Conservation (phyloP, 1,284 basidiomycete genomes). For the Papiliotrema flavescens region DNA sequence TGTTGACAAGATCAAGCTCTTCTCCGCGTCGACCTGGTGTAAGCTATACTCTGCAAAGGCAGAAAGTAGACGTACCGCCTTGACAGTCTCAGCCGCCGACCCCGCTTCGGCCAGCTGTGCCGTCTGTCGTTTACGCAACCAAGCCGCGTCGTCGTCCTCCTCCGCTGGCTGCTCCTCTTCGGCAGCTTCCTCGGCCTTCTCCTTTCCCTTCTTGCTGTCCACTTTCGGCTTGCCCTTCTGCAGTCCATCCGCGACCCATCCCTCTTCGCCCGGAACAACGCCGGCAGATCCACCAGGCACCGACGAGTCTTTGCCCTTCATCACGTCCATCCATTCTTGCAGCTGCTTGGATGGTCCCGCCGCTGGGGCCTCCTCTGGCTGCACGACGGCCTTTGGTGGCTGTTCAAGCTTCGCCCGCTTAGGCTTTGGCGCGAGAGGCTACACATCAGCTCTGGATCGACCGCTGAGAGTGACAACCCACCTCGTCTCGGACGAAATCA, state of each 20-base stretch:
- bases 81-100: slow-evolving; percentile 12
- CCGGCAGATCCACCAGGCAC: slow-evolving; percentile 38
- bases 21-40: slow-evolving; percentile 45
- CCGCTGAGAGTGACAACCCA: slow-evolving; percentile 25
- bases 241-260: slow-evolving; percentile 32
- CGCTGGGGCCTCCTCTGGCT: slow-evolving; percentile 27
- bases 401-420: slow-evolving; percentile 12
- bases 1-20: slow-evolving; percentile 66
- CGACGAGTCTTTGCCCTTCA: slow-evolving; percentile 50
- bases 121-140: slow-evolving; percentile 57
- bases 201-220: slow-evolving; percentile 67
- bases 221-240: slow-evolving; percentile 50
- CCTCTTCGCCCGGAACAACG: slow-evolving; percentile 29
- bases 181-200: slow-evolving; percentile 23
- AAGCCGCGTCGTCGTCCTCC: slow-evolving; percentile 65
- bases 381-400: slow-evolving; percentile 3
- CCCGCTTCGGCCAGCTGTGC: slow-evolving; percentile 25
- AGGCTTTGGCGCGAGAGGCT: slow-evolving; percentile 27
- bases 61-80: slow-evolving; percentile 27
- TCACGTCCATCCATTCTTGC: slow-evolving; percentile 52
- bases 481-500: slow-evolving; percentile 66
- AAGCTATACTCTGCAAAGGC: not conserved
- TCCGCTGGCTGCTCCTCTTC: slow-evolving; percentile 35
- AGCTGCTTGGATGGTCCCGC: slow-evolving; percentile 62
- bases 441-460: not conserved